Evolutionary conservation across 2,329 filamentous ascomycete species (phyloP).

Genomic region (Claviceps sorghi): DNA sequence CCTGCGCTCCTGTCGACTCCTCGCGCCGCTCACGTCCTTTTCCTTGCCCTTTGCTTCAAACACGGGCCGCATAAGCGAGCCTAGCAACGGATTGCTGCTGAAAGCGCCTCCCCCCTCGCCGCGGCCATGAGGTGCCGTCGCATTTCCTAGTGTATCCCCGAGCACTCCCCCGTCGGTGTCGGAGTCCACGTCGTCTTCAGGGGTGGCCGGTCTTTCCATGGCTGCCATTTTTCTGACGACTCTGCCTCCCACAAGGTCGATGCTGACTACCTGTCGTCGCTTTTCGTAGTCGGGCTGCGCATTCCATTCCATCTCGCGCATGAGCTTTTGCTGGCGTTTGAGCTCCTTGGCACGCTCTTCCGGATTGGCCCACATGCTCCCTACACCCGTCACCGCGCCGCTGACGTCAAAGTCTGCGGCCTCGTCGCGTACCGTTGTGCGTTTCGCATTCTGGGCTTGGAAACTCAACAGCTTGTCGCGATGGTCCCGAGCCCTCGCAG

Average conservation of each 20-base stretch:
- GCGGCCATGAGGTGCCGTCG: conserved; percentile 8
- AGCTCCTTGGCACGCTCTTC: conserved; percentile 70
- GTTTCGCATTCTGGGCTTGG: conserved; percentile 70
- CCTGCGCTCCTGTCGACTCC: conserved; percentile 27
- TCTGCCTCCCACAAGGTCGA: conserved; percentile 66
- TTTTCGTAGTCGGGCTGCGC: conserved; percentile 80
- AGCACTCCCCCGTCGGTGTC: conserved; percentile 17
- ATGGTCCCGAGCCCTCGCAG: conserved; percentile 59
- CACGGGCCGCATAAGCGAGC: conserved; percentile 50
- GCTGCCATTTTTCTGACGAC: conserved; percentile 60
- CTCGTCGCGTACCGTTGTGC: conserved; percentile 78
- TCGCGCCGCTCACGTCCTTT: conserved; percentile 13
- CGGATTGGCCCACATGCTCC: conserved; percentile 65
- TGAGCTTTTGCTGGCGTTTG: conserved; percentile 69
- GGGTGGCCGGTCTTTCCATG: conserved; percentile 41
- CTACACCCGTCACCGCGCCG: conserved; percentile 28
- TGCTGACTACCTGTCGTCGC: conserved; percentile 66
- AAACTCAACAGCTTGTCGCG: conserved; percentile 68
- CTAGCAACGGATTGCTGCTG: conserved; percentile 53
- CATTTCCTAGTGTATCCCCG: conserved; percentile 22
- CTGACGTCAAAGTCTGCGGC: conserved; percentile 48
- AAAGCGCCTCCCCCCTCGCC: conserved; percentile 40
- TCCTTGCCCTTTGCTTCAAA: conserved; percentile 40
- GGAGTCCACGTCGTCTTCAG: conserved; percentile 28
- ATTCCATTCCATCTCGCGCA: conserved; percentile 78